Evolutionary conservation across 176 grass and related monocot species (phyloP).

Genomic region (Carex pumila): DNA sequence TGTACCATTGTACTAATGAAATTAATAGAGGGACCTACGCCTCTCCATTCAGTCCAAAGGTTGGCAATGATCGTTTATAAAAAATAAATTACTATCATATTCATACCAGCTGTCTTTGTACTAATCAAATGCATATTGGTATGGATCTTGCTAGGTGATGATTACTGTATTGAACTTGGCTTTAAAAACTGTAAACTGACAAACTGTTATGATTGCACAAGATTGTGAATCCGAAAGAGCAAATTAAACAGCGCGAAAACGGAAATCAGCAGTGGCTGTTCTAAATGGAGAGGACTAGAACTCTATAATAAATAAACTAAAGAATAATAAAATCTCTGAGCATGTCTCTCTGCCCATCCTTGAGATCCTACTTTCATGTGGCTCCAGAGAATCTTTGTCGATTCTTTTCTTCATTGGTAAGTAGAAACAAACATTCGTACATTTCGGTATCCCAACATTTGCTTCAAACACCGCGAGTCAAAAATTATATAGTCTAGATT

Average conservation of each 20-base stretch:
- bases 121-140: neutral
- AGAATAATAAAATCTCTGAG: slow-evolving; percentile 5
- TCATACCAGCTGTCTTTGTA: neutral
- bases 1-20: neutral
- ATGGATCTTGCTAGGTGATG: neutral
- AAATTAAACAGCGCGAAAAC: neutral
- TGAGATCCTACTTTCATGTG: slow-evolving; percentile 27
- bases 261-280: neutral
- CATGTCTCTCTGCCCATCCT: slow-evolving; percentile 23
- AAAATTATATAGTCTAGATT: neutral
- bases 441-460: neutral
- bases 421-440: slow-evolving; percentile 16
- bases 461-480: slow-evolving; percentile 1
- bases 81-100: neutral
- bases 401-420: slow-evolving; percentile 10
- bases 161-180: neutral
- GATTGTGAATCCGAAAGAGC: neutral
- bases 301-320: neutral
- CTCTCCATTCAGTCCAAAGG: neutral
- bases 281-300: neutral
- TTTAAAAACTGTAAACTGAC: neutral
- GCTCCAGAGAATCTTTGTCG: slow-evolving; percentile 44
- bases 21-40: neutral
- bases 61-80: neutral
- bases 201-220: neutral